Evolutionary conservation across 257 asterid species (phyloP).

Genomic region (Apocynum venetum): DNA sequence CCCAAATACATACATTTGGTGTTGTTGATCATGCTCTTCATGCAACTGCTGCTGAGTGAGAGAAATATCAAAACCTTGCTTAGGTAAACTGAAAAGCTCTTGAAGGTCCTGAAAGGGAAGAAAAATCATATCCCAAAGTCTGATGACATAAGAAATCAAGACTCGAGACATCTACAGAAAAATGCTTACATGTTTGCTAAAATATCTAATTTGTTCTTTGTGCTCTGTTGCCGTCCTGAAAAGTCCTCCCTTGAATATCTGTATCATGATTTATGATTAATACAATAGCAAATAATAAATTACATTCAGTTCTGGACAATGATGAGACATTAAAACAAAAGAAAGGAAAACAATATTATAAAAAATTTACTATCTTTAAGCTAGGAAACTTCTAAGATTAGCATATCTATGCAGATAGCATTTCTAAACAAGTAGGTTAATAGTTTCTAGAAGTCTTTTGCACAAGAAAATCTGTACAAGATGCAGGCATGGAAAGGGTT

Average conservation of each 20-base stretch:
- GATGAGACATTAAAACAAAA: background rate
- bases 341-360: background rate
- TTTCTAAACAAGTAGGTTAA: background rate
- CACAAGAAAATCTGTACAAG: background rate
- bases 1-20: conserved; percentile 52
- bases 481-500: background rate
- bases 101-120: conserved; percentile 58
- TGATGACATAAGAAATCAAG: background rate
- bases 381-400: background rate
- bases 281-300: conserved; percentile 6
- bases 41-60: conserved; percentile 80
- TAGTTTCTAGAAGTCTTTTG: background rate
- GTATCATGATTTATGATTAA: conserved; percentile 22
- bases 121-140: background rate
- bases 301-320: conserved; percentile 1
- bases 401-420: background rate
- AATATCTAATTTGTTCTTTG: conserved; percentile 86
- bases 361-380: background rate
- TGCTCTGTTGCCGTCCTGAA: conserved; percentile 95
- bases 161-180: background rate
- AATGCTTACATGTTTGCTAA: conserved; percentile 71
- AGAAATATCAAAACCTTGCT: conserved; percentile 81
- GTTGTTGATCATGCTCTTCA: conserved; percentile 84
- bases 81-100: conserved; percentile 80
- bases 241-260: conserved; percentile 95